These are phyloP conservation scores for Lasiodiplodia theobromae DNA, from an alignment of 2,329 filamentous ascomycete genomes.

Conservation along the genomic window DNA sequence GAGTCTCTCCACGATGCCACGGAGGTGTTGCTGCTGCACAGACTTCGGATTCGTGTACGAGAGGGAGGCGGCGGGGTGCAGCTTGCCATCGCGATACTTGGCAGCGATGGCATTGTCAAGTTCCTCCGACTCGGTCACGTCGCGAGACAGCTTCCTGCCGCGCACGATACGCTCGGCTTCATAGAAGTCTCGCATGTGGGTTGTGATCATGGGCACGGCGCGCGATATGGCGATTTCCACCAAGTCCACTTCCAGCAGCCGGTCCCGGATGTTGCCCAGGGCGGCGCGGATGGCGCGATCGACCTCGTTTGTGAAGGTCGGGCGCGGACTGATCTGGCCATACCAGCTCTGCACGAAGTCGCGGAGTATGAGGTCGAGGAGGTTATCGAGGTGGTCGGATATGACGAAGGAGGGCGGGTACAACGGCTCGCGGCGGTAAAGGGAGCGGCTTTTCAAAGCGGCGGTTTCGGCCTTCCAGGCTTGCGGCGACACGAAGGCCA, in stretches of 20 bases:
- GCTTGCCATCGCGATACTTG: slow-evolving; percentile 86
- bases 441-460: slow-evolving; percentile 68
- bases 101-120: slow-evolving; percentile 93
- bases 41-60: slow-evolving; percentile 84
- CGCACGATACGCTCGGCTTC: slow-evolving; percentile 87
- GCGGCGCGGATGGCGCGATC: slow-evolving; percentile 80
- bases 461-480: slow-evolving; percentile 76
- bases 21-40: slow-evolving; percentile 87
- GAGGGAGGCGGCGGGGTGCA: slow-evolving; percentile 85
- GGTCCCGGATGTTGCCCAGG: slow-evolving; percentile 73
- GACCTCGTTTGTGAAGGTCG: slow-evolving; percentile 83
- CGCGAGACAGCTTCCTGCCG: slow-evolving; percentile 85
- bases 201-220: slow-evolving; percentile 85
- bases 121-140: slow-evolving; percentile 95
- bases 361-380: slow-evolving; percentile 77
- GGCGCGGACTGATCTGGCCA: slow-evolving; percentile 79
- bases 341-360: slow-evolving; percentile 95
- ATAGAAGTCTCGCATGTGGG: slow-evolving; percentile 88
- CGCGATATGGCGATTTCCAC: slow-evolving; percentile 83
- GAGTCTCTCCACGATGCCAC: slow-evolving; percentile 74
- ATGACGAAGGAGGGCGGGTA: slow-evolving; percentile 79
- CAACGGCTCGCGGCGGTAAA: slow-evolving; percentile 73
- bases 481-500: slow-evolving; percentile 67
- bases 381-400: slow-evolving; percentile 78
- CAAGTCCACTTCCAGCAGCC: slow-evolving; percentile 77